Evolutionary conservation across 2,329 filamentous ascomycete genomes (phyloP).

Genomic region (Epicoccum sorghinum): DNA sequence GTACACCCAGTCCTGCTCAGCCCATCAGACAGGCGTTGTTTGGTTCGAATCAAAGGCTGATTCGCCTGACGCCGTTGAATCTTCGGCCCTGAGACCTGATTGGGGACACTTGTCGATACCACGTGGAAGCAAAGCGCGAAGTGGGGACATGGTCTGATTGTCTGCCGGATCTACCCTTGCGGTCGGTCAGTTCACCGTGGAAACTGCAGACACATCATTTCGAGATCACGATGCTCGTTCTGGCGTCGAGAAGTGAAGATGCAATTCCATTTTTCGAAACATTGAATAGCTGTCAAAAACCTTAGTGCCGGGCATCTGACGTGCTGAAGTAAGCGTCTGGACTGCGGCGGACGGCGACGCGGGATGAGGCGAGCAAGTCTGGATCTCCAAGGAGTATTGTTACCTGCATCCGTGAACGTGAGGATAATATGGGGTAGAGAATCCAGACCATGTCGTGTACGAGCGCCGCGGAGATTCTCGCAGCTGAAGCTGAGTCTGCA

Average conservation of each 20-base stretch:
- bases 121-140: background rate
- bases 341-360: background rate
- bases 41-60: background rate
- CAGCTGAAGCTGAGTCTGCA: background rate
- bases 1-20: no score
- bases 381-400: background rate
- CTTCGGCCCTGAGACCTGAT: background rate
- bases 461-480: background rate
- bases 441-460: background rate
- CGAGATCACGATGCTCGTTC: background rate
- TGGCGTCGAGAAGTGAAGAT: background rate
- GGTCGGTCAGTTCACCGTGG: background rate
- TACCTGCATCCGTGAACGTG: background rate
- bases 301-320: background rate
- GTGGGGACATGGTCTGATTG: slow-evolving; percentile 5
- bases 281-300: background rate
- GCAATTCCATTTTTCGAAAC: background rate
- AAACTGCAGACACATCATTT: background rate
- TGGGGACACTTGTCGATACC: background rate
- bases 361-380: background rate
- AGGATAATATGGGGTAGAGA: background rate
- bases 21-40: no score
- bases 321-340: background rate
- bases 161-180: slow-evolving; percentile 10
- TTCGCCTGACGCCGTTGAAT: background rate